Evolutionary conservation across 2,329 filamentous ascomycete genomes (phyloP), one percentile per base, ranked within the genome.

Genomic region (Aspergillus neoniger): DNA sequence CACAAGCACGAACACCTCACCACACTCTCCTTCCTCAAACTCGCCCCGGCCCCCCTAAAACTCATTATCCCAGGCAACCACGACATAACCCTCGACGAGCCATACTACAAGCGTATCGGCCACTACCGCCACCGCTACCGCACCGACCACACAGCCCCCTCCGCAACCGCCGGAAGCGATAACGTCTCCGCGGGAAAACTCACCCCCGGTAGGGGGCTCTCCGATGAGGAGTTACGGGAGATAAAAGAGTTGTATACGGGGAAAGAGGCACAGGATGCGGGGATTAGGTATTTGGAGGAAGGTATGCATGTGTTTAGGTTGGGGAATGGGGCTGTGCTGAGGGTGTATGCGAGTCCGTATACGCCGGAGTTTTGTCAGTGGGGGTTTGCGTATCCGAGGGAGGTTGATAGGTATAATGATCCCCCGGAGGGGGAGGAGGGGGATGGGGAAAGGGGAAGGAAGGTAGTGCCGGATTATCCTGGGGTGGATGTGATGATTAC

Each of bases 61-160:
- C 76, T 88, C 23, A 81, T 88, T 19, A 87, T 88, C 61, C 82
- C 86, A 0, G 86, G 86, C 0, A 88, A 88, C 67, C 86, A 88
- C 72, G 86, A 88, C 67, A 76, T 86, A 47, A 82, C 81, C 4
- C 77, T 88, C 1, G 85, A 88, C 63, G 74, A 77, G 41, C 70
- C 72, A 0, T 84, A 81, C 68, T 85, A 82, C 65, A 65, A 66
- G 3, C 49, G 54, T 4, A 61, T 67, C n/a, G 72, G 72, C 1
- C 66, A 68, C 48, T 62, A 28, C 25, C 65, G 72, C 17, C 75
- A 78, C 57, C 65, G 66, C 5, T 69, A 64, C 17, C 50, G 57
- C n/a, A 59, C 55, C 3, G 61, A 63, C 8, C 60, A 64, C 48
- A 61, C 61, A 0, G 56, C 60, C 3, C 15, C 53, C 3, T 51